Conservation (phyloP, 495 filamentous ascomycete species). For the Aspergillus steynii region DNA sequence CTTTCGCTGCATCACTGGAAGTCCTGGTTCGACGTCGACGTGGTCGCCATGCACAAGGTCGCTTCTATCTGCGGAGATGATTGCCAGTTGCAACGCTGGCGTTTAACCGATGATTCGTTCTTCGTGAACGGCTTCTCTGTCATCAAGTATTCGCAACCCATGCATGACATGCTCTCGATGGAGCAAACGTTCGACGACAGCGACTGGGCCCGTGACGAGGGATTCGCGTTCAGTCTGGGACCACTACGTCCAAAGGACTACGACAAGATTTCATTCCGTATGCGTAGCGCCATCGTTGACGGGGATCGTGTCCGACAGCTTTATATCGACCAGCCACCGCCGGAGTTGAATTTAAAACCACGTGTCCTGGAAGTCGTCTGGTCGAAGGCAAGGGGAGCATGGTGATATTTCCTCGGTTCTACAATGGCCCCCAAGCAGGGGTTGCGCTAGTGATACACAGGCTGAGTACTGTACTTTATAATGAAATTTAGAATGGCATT, state of each 20-base stretch:
- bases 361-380: neutral
- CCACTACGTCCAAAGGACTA: neutral
- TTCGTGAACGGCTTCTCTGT: slow-evolving; percentile 2
- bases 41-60: slow-evolving; percentile 49
- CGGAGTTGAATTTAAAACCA: neutral
- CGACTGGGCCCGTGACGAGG: neutral
- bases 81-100: slow-evolving; percentile 3
- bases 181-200: slow-evolving; percentile 3
- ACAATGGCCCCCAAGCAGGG: too few relatives aligned
- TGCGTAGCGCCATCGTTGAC: neutral
- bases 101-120: neutral
- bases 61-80: slow-evolving; percentile 56
- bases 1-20: slow-evolving; percentile 63
- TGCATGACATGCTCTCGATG: neutral
- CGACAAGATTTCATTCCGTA: neutral
- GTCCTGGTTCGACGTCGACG: slow-evolving; percentile 53
- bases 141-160: neutral
- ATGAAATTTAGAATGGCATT: too few relatives aligned
- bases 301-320: neutral
- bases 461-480: too few relatives aligned
- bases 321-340: neutral
- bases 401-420: too few relatives aligned
- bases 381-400: too few relatives aligned
- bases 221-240: slow-evolving; percentile 1
- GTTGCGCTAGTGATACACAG: too few relatives aligned